Percentiles rank a stretch among this genome's conserved stretches.
These are phyloP conservation scores for Halenospora varia DNA, from an alignment of 495 filamentous ascomycete species.

Conservation along the genomic window DNA sequence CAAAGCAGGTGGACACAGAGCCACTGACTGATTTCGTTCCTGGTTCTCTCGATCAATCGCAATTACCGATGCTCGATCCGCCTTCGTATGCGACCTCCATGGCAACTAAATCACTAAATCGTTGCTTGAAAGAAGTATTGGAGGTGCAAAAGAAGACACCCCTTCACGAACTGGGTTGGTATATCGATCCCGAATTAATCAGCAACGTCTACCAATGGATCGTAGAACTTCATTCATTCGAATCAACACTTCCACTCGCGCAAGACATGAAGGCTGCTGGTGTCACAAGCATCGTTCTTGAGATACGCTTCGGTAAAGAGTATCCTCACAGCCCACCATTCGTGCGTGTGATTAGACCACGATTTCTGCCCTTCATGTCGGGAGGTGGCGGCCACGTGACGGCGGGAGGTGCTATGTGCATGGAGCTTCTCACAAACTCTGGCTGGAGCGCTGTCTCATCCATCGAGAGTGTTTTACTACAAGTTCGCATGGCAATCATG, in stretches of 20 bases:
- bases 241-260: constrained; percentile 61
- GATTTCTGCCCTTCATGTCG: constrained; percentile 62
- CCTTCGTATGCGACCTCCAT: constrained; percentile 65
- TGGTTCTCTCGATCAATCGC: constrained; percentile 51
- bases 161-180: constrained; percentile 78
- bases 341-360: constrained; percentile 77
- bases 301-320: constrained; percentile 70
- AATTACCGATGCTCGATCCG: constrained; percentile 51
- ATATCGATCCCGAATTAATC: constrained; percentile 55
- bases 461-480: constrained; percentile 78
- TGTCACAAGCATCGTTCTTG: constrained; percentile 67
- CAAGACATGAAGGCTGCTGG: constrained; percentile 63
- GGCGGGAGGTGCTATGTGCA: constrained; percentile 81
- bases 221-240: constrained; percentile 84
- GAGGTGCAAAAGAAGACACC: constrained; percentile 60
- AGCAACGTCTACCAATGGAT: constrained; percentile 90
- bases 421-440: constrained; percentile 82
- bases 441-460: constrained; percentile 73
- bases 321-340: constrained; percentile 83
- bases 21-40: constrained; percentile 61
- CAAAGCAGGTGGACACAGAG: neutral
- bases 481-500: constrained; percentile 76
- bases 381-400: constrained; percentile 92
- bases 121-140: constrained; percentile 56
- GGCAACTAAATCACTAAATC: constrained; percentile 59